These are phyloP conservation scores for Pachyrhizus erosus DNA, from an alignment of 306 rosid genomes.

Conservation along the genomic window DNA sequence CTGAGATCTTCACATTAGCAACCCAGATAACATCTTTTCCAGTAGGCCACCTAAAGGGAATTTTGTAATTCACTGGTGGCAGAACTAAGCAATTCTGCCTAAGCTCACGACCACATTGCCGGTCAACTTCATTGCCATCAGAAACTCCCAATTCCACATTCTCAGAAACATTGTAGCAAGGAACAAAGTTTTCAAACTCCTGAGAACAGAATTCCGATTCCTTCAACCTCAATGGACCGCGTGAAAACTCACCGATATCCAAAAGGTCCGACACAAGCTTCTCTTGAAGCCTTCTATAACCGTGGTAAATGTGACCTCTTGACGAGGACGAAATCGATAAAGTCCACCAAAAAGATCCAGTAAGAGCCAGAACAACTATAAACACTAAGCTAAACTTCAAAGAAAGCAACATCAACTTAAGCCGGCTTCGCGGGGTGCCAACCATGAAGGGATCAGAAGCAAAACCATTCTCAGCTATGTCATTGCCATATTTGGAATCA, in stretches of 20 bases:
- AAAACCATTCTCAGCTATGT: slow-evolving; percentile 67
- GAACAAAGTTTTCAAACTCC: slow-evolving; percentile 79
- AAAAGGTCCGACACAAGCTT: slow-evolving; percentile 83
- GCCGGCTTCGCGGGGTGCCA: slow-evolving; percentile 66
- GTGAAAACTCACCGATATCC: slow-evolving; percentile 90
- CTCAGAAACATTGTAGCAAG: slow-evolving; percentile 84
- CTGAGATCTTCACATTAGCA: slow-evolving; percentile 88
- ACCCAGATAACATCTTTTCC: slow-evolving; percentile 97
- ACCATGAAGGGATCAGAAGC: slow-evolving; percentile 69
- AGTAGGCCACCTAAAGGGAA: slow-evolving; percentile 97
- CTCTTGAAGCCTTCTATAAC: slow-evolving; percentile 95
- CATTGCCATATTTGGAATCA: slow-evolving; percentile 60
- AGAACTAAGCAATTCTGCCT: slow-evolving; percentile 76
- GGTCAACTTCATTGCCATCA: slow-evolving; percentile 57
- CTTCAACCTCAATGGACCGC: slow-evolving; percentile 70
- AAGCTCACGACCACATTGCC: slow-evolving; percentile 67
- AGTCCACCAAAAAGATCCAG: slow-evolving; percentile 98
- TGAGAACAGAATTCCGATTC: slow-evolving; percentile 80
- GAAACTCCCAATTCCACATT: slow-evolving; percentile 53
- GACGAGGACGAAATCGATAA: slow-evolving; percentile 79
- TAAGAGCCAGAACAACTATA: slow-evolving; percentile 76
- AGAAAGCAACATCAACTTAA: slow-evolving; percentile 65
- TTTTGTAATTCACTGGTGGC: slow-evolving; percentile 84
- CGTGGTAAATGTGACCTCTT: slow-evolving; percentile 79
- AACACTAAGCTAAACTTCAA: slow-evolving; percentile 79